phyloP scores from a whole-genome alignment of 2,329 filamentous ascomycete genomes.

The Penicillium sp. region DNA sequence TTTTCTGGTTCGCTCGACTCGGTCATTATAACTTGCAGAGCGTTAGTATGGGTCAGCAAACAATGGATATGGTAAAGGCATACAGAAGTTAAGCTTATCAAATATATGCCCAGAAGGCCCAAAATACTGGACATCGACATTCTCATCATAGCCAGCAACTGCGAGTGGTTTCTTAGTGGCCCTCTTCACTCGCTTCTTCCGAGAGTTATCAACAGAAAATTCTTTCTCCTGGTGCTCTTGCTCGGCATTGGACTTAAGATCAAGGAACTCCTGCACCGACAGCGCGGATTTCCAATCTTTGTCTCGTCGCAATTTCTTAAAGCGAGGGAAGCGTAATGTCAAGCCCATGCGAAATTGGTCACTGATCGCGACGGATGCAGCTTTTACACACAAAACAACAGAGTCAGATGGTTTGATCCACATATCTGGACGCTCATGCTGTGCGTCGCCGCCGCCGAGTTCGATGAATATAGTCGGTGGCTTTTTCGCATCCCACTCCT shows the following conservation, averaged over 20 bases:
- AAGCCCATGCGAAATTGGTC: conserved; percentile 74
- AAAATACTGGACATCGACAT: conserved; percentile 52
- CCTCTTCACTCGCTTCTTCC: conserved; percentile 63
- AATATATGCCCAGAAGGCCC: conserved; percentile 67
- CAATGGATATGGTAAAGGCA: conserved; percentile 14
- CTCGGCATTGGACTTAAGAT: conserved; percentile 67
- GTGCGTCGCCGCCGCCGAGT: conserved; percentile 72
- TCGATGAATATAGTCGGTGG: conserved; percentile 78
- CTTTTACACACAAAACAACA: conserved; percentile 84
- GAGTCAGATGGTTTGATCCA: conserved; percentile 93
- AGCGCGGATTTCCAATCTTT: conserved; percentile 80
- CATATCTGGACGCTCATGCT: conserved; percentile 78
- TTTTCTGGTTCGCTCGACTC: conserved; percentile 69
- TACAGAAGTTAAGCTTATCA: conserved; percentile 71
- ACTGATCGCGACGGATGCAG: conserved; percentile 70
- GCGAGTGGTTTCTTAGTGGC: conserved; percentile 65
- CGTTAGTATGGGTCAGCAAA: conserved; percentile 8
- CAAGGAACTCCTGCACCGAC: conserved; percentile 72
- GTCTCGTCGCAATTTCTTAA: conserved; percentile 77
- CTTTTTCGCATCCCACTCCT: conserved; percentile 73
- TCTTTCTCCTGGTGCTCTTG: conserved; percentile 70
- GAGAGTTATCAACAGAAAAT: conserved; percentile 67
- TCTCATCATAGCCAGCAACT: conserved; percentile 67
- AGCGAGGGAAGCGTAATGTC: conserved; percentile 88
- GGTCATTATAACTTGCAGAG: conserved; percentile 62